A percentile compares a stretch with the other conserved stretches of the same genome.
These are phyloP conservation scores for Rhynchospora pubera DNA, from an alignment of 176 grass and related monocot genomes.

Conservation along the genomic window DNA sequence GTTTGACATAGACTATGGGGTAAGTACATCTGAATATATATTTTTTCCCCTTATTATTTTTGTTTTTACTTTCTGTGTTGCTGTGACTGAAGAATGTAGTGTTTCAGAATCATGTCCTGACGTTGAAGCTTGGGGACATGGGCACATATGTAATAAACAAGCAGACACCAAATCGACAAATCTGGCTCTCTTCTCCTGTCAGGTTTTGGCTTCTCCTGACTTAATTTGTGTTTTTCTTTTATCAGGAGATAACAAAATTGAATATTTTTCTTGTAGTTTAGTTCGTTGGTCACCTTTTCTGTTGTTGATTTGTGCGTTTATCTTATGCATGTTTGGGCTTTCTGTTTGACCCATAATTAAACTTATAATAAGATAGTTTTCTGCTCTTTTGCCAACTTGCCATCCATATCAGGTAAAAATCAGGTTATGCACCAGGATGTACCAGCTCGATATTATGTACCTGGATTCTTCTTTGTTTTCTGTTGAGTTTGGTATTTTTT, in stretches of 20 bases:
- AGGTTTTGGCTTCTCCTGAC: conserved; percentile 40
- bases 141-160: conserved; percentile 94
- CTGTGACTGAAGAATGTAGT: not conserved
- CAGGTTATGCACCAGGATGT: not conserved
- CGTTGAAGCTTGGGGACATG: conserved; percentile 61
- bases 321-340: not conserved
- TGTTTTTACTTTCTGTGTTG: not conserved
- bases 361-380: not conserved
- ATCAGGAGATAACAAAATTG: not conserved
- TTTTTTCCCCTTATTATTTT: conserved; percentile 8
- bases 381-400: not conserved
- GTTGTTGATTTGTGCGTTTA: not conserved
- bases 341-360: not conserved
- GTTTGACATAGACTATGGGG: conserved; percentile 83
- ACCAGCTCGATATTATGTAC: not conserved
- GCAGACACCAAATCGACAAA: conserved; percentile 84
- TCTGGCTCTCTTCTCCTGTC: conserved; percentile 91
- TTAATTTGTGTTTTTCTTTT: conserved; percentile 1
- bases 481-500: not conserved
- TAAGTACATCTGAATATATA: conserved; percentile 38
- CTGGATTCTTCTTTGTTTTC: not conserved
- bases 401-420: not conserved
- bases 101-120: conserved; percentile 84
- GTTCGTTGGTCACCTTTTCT: not conserved
- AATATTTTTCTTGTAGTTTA: not conserved